phyloP scores from a whole-genome alignment of 371 early-diverging fungal genomes.

The Coemansia sp. region DNA sequence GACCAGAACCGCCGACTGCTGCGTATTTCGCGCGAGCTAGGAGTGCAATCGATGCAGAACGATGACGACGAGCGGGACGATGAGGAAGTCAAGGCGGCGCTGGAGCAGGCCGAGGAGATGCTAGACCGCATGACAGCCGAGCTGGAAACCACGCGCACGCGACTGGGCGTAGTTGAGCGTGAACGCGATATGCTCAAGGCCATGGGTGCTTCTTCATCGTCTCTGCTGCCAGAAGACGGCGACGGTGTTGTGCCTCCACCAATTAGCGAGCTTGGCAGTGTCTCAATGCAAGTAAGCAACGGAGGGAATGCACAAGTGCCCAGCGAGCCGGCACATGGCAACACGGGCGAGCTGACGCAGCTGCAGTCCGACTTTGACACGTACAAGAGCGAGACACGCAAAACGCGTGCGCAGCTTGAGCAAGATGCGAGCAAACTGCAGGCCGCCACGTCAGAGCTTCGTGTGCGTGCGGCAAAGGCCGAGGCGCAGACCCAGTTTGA shows the following conservation, averaged over 20 bases:
- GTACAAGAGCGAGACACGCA: constrained; percentile 57
- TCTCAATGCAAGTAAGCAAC: not conserved
- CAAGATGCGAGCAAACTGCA: constrained; percentile 52
- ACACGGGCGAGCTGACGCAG: constrained; percentile 18
- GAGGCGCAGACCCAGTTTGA: constrained; percentile 55
- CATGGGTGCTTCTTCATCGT: constrained; percentile 8
- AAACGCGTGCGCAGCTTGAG: constrained; percentile 56
- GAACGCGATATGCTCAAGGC: constrained; percentile 57
- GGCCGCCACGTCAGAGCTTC: constrained; percentile 51
- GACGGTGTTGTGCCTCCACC: constrained; percentile 16
- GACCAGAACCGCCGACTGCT: constrained; percentile 61
- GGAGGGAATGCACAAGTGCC: too few relatives aligned
- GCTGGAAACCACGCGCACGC: constrained; percentile 49
- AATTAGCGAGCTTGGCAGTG: not conserved
- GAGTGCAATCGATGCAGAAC: constrained; percentile 51
- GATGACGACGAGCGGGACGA: constrained; percentile 51
- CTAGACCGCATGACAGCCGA: constrained; percentile 55
- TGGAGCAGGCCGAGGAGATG: constrained; percentile 54
- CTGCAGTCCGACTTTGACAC: constrained; percentile 59
- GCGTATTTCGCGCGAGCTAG: constrained; percentile 55
- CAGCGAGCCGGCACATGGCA: not conserved
- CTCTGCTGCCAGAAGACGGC: not conserved
- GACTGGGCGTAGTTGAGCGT: constrained; percentile 52
- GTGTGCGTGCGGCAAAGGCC: constrained; percentile 55
- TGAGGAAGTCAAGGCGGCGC: constrained; percentile 53